These are phyloP conservation scores for Carex pumila DNA, from an alignment of 176 grass and related monocot species.

Conservation along the genomic window DNA sequence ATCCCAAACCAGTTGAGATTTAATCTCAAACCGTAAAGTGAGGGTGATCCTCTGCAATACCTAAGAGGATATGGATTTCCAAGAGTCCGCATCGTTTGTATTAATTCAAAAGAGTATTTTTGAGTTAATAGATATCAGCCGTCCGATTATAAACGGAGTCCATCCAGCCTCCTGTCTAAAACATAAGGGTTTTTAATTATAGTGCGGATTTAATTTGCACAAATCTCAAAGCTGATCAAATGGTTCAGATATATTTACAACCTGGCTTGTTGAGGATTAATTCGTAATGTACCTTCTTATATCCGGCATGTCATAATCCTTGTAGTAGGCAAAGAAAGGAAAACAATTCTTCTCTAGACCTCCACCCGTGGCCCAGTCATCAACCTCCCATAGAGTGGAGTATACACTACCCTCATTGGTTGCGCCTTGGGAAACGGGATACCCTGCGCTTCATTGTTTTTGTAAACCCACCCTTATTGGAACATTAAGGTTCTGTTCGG, in stretches of 20 bases:
- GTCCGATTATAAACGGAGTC: no score
- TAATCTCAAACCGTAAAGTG: no score
- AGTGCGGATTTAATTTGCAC: no score
- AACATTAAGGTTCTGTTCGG: not conserved
- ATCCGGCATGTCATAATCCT: conserved; percentile 20
- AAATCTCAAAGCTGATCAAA: no score
- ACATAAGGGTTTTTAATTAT: no score
- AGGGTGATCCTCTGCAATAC: no score
- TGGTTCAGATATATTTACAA: not conserved
- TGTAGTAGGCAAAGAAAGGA: conserved; percentile 64
- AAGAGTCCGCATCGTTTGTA: no score
- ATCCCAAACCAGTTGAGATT: no score
- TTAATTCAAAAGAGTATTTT: no score
- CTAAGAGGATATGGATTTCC: no score
- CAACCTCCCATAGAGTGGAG: conserved; percentile 55
- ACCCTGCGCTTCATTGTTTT: conserved; percentile 36
- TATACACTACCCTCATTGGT: conserved; percentile 27
- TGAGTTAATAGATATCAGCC: no score
- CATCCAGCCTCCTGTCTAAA: no score
- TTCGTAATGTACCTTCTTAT: conserved; percentile 2
- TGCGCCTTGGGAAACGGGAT: conserved; percentile 45
- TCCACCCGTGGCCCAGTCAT: conserved; percentile 71
- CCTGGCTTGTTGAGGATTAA: not conserved
- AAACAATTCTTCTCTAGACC: conserved; percentile 40
- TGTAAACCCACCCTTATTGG: conserved; percentile 42